Evolutionary conservation across 495 filamentous ascomycete genomes (phyloP), one percentile per base, ranked within the genome.

Genomic region (Viridothelium virens): DNA sequence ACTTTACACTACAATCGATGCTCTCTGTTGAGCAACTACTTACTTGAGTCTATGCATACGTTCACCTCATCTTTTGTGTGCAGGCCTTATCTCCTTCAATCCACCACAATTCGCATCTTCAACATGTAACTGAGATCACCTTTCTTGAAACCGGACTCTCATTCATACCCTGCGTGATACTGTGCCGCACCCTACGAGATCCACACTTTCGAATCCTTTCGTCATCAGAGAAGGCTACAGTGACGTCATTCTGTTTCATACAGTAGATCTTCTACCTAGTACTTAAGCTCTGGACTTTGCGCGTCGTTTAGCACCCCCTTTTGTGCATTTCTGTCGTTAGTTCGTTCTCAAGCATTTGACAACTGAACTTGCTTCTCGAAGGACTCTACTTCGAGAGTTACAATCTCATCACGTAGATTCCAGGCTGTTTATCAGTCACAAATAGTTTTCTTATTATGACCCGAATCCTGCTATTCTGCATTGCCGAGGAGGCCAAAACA

Each of bases 201-300:
- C 41, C 41, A 44, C 7, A 44, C 14, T 53, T 53, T 53, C 48
- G 48, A 53, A 53, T 53, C 11, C 48, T 14, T 53, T 53, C 48
- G 11, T 53, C 48, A 53, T n/a, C 48, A 53, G 48, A 53, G 48
- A 5, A 9, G 18, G 18, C 18, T 53, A 53, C 48, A 53, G 18
- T 53, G 48, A 53, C 48, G 48, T 53, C 16, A 53, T 53, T 5
- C 18, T 9, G 48, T 53, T n/a, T 14, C 48, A 53, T 25, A 53
- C 18, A 9, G 48, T 53, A 53, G 48, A 53, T 25, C n/a, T 9
- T 25, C 25, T 53, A 25, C 18, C n/a, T 9, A 53, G n/a, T 53
- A 53, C 18, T 53, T 53, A 53, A 53, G 48, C 18, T 53, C 11
- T 53, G 18, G 48, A 53, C 48, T 53, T n/a, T 53, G 18, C 48